Conservation (phyloP, 129 eudicot species). For the Lactuca sativa region DNA sequence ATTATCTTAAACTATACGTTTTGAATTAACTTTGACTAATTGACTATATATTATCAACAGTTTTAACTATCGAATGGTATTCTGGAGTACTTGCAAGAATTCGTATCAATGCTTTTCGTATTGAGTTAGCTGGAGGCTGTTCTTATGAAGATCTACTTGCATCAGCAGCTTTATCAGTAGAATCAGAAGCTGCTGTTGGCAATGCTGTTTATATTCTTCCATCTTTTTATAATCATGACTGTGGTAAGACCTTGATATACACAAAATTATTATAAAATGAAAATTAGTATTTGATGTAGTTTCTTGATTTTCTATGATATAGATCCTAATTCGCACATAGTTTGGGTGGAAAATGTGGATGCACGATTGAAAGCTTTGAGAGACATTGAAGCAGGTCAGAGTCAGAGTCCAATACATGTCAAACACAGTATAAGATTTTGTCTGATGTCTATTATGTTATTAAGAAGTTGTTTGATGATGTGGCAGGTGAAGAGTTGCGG, state of each 20-base stretch:
- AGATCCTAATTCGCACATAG: conserved; percentile 93
- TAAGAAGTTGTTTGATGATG: neutral
- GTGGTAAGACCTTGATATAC: conserved; percentile 54
- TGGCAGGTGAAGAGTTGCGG: conserved; percentile 82
- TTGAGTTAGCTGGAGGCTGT: conserved; percentile 65
- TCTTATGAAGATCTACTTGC: conserved; percentile 73
- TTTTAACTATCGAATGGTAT: conserved; percentile 81
- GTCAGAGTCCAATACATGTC: neutral
- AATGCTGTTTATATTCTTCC: conserved; percentile 96
- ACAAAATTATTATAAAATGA: neutral
- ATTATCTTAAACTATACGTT: neutral
- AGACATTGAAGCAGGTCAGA: conserved; percentile 80
- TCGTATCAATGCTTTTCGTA: conserved; percentile 89
- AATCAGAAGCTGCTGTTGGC: conserved; percentile 81
- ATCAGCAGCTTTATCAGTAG: conserved; percentile 74
- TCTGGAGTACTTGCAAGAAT: conserved; percentile 73
- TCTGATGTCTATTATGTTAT: too few relatives aligned
- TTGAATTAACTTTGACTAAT: conserved; percentile 23
- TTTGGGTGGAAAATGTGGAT: conserved; percentile 74
- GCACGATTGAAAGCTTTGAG: conserved; percentile 78
- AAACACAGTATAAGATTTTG: too few relatives aligned
- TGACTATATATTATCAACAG: conserved; percentile 34
- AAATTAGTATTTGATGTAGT: conserved; percentile 6
- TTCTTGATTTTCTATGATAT: conserved; percentile 23
- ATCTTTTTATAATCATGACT: conserved; percentile 91